Evolutionary conservation across 2,329 filamentous ascomycete species (phyloP), one percentile per base, ranked within the genome.

Genomic region (Fusarium gaditjirri): DNA sequence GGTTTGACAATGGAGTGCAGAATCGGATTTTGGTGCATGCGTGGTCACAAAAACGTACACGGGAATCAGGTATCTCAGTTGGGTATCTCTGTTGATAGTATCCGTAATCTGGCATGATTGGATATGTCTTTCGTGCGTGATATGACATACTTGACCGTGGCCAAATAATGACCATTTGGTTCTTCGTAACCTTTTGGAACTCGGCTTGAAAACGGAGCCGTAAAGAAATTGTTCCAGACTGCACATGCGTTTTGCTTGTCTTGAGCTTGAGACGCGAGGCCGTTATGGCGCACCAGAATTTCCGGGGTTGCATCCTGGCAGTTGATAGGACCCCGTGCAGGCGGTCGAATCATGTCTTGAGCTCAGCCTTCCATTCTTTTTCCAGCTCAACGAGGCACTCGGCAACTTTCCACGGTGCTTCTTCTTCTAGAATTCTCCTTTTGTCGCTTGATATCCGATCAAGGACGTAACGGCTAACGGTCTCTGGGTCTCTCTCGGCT

Each of bases 391-490:
- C 78, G 35, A 90, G 84, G 74, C 83, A 83, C 36, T 85, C 80
- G 41, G 86, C 82, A 68, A 93, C 80, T 35, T 86, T 80, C 47
- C 84, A 83, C 5, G 89, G 84, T 19, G 88, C 86, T 27, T 86
- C 81, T 8, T 82, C 83, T 36, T 88, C 85, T 46, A 94, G 80
- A 19, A 83, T 79, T 25, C 79, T 78, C 77, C 84, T 84, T 77
- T 93, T 87, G 16, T 79, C 75, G 12, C 75, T 70, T 14, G 85
- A 87, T 85, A 96, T 90, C 76, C 89, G 89, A 63, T 86, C 86
- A 74, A 98, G 83, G 46, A 98, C 95, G 83, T 95, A 97, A 29
- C 89, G 84, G 46, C 91, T 89, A 14, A 98, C 94, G 5, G 88
- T 89, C 42, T 84, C 83, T 27, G 86, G 84, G 54, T 94, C 91